These are phyloP conservation scores for Fusarium compactum DNA, from an alignment of 2,329 filamentous ascomycete species.

Conservation along the genomic window DNA sequence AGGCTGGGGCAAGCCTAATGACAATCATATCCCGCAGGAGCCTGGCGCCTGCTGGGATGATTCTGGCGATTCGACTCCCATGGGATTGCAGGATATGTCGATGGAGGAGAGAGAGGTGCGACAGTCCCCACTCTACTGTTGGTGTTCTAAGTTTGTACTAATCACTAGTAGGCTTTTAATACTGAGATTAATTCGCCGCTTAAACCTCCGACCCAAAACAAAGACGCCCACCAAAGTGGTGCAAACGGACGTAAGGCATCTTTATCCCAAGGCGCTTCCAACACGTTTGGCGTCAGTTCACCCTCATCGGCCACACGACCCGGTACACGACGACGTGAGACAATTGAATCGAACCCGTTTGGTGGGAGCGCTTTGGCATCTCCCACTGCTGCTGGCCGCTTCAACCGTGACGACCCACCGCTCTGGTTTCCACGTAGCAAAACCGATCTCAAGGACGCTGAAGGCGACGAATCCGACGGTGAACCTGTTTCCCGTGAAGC, in stretches of 20 bases:
- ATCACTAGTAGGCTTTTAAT: constrained; percentile 74
- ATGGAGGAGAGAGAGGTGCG: constrained; percentile 70
- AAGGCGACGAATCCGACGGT: constrained; percentile 64
- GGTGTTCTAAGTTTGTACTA: constrained; percentile 31
- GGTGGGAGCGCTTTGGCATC: constrained; percentile 67
- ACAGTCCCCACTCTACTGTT: constrained; percentile 31
- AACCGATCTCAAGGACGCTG: constrained; percentile 66
- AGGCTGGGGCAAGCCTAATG: constrained; percentile 82
- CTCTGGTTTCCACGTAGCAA: constrained; percentile 69
- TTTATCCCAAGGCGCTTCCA: constrained; percentile 76
- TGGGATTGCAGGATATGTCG: constrained; percentile 79
- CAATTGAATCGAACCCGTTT: constrained; percentile 75
- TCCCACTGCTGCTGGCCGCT: constrained; percentile 69
- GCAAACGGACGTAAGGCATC: constrained; percentile 84
- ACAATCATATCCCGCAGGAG: constrained; percentile 79
- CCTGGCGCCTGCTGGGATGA: constrained; percentile 94
- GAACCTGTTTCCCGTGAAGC: constrained; percentile 49
- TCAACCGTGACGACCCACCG: constrained; percentile 71
- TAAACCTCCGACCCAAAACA: constrained; percentile 85
- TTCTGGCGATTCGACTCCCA: constrained; percentile 75
- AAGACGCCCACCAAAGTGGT: constrained; percentile 68
- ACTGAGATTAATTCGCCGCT: constrained; percentile 93
- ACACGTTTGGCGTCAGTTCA: constrained; percentile 77
- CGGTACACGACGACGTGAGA: constrained; percentile 84
- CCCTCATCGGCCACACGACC: constrained; percentile 79